Conservation (phyloP, 371 early-diverging fungal species). For the Haplosporangium sp. region DNA sequence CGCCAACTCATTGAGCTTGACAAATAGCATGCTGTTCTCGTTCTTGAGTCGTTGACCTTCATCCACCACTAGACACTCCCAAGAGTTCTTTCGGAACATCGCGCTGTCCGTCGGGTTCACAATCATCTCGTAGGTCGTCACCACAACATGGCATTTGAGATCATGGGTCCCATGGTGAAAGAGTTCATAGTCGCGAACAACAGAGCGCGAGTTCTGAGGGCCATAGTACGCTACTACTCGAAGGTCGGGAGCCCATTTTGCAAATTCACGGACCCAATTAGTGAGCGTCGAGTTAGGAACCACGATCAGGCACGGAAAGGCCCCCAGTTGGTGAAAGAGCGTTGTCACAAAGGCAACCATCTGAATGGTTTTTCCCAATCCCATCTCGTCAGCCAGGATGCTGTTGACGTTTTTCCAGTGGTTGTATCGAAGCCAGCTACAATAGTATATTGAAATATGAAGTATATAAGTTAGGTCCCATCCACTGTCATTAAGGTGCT, state of each 20-base stretch:
- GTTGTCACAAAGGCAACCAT: conserved; percentile 78
- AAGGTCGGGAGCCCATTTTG: conserved; percentile 80
- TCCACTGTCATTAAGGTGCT: no score
- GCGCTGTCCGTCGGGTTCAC: conserved; percentile 58
- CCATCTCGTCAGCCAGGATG: conserved; percentile 97
- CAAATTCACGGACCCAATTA: conserved; percentile 89
- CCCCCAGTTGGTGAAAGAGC: conserved; percentile 60
- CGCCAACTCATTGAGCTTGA: conserved; percentile 70
- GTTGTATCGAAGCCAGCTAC: conserved; percentile 80
- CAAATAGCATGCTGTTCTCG: conserved; percentile 64
- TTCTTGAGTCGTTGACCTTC: conserved; percentile 98
- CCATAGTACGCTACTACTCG: conserved; percentile 70
- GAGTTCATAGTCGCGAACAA: conserved; percentile 73
- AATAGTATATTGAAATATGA: not conserved
- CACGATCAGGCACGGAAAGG: conserved; percentile 87
- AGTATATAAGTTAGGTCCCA: not conserved
- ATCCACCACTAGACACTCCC: conserved; percentile 91
- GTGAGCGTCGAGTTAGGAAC: conserved; percentile 84
- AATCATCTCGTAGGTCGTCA: conserved; percentile 83
- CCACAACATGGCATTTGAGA: conserved; percentile 81
- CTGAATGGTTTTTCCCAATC: conserved; percentile 94
- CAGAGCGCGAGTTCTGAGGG: conserved; percentile 55
- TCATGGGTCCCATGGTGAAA: conserved; percentile 57
- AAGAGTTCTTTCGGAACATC: conserved; percentile 64
- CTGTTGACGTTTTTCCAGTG: conserved; percentile 69